These are phyloP conservation scores for Neolentinus lepideus DNA, from an alignment of 1,284 basidiomycete species.

Conservation along the genomic window DNA sequence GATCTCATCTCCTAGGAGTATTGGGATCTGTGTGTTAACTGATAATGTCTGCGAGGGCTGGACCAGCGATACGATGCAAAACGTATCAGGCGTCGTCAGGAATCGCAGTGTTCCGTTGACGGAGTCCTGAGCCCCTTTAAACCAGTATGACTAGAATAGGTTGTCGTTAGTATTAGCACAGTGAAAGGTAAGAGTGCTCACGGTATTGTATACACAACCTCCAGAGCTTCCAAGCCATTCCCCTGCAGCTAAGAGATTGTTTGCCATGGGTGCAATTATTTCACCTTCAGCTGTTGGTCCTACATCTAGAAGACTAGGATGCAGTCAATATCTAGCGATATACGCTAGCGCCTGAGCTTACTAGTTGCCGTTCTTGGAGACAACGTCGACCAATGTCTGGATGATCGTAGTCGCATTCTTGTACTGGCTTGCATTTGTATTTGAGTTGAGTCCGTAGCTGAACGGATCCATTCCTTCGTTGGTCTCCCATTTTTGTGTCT, in stretches of 20 bases:
- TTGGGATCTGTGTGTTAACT: background rate
- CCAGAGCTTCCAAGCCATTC: conserved; percentile 43
- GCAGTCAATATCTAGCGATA: background rate
- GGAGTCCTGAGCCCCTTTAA: conserved; percentile 24
- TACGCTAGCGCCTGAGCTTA: conserved; percentile 16
- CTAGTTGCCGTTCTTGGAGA: conserved; percentile 51
- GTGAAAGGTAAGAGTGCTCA: conserved; percentile 16
- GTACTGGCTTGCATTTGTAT: conserved; percentile 37
- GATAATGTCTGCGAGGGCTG: background rate
- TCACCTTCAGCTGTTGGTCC: conserved; percentile 48
- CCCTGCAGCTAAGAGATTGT: conserved; percentile 42
- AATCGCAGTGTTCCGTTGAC: conserved; percentile 36
- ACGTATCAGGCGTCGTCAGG: conserved; percentile 38
- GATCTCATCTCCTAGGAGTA: background rate
- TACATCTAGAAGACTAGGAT: conserved; percentile 38
- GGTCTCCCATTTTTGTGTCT: conserved; percentile 48
- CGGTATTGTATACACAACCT: conserved; percentile 44
- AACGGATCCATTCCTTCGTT: conserved; percentile 41
- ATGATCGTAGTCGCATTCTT: conserved; percentile 42
- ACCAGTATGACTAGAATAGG: conserved; percentile 32
- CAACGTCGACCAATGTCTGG: conserved; percentile 45
- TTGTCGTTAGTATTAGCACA: background rate
- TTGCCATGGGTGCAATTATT: conserved; percentile 37
- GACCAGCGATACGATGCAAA: conserved; percentile 43
- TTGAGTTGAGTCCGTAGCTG: conserved; percentile 28